Base-by-base conservation (phyloP, 148 eudicot genomes). In the Euryodendron excelsum region DNA sequence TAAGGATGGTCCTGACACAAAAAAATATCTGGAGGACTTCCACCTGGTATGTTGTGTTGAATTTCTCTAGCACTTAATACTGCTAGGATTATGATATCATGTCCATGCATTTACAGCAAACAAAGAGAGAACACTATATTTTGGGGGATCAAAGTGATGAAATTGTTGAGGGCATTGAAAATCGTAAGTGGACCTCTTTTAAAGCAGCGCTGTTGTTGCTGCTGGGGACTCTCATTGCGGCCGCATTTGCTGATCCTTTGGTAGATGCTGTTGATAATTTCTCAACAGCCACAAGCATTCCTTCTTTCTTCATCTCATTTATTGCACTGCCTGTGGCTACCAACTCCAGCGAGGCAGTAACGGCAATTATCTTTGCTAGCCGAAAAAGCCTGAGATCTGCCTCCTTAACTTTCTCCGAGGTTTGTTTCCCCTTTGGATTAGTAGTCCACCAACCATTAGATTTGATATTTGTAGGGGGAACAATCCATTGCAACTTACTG, bases 361-460 rank as follows among this genome's bases (percentile, higher is more conserved):
- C 98, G 4, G 98, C 98, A 68, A 88, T 96, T 74, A 91, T 93
- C 78, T 96, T 93, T 80, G 89, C 99, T 25, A 85, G 85, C 81
- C 85, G 97, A 81, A 96, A 96, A 76, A 93, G 82, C 76, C 72
- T 68, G 79, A 91, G 79, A 83, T 89, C 99, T 80, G 97, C 99
- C 37, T 93, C 99, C 0, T 84, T 96, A 55, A 93, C 98, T 74
- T 93, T 91, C 81, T 96, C 98, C 2, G 94, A 90, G 99, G 99
- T 96, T 82, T 55, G 80, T 80, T 58, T 69, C 55, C 77, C 75
- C 75, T 45, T n/a, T 47, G 33, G 20, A 71, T 36, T 34, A 25
- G 36, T 74, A 13, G 44, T 36, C 31, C 61, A 7, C 1, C 0
- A 7, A 21, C 17, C 15, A 9, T 4, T 52, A 8, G 31, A 48